Evolutionary conservation across 352 stramenopile species (phyloP).

Genomic region (Pythium sukuiense): DNA sequence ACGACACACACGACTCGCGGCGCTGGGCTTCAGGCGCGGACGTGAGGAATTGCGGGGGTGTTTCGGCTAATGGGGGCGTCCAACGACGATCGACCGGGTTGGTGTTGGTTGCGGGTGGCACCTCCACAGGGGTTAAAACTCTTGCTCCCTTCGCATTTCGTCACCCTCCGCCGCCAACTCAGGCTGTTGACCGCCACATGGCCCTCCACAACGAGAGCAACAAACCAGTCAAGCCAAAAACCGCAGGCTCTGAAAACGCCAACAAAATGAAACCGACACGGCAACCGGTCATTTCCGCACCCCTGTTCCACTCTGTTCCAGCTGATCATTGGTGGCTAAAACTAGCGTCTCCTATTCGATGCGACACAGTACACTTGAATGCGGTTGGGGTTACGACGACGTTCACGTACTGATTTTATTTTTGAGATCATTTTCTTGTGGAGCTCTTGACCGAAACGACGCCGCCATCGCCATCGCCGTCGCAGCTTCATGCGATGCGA

Average conservation of each 20-base stretch:
- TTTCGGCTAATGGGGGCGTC: neutral
- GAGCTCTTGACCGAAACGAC: neutral
- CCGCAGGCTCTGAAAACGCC: conserved; percentile 1
- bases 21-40: conserved; percentile 1
- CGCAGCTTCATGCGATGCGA: neutral
- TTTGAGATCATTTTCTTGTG: conserved; percentile 1
- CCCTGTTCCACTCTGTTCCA: conserved; percentile 2
- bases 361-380: neutral
- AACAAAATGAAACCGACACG: conserved; percentile 6
- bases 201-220: neutral
- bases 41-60: neutral
- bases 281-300: neutral
- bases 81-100: neutral
- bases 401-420: conserved; percentile 1
- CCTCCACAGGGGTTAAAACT: neutral
- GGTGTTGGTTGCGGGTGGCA: neutral
- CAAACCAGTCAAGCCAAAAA: neutral
- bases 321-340: neutral
- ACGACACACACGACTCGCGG: neutral
- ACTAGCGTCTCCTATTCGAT: neutral
- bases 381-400: neutral
- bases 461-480: neutral
- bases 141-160: conserved; percentile 4
- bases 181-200: neutral
- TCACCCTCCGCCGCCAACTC: neutral